Conservation (phyloP, 2,329 filamentous ascomycete species). For the Fusarium guadeloupense region DNA sequence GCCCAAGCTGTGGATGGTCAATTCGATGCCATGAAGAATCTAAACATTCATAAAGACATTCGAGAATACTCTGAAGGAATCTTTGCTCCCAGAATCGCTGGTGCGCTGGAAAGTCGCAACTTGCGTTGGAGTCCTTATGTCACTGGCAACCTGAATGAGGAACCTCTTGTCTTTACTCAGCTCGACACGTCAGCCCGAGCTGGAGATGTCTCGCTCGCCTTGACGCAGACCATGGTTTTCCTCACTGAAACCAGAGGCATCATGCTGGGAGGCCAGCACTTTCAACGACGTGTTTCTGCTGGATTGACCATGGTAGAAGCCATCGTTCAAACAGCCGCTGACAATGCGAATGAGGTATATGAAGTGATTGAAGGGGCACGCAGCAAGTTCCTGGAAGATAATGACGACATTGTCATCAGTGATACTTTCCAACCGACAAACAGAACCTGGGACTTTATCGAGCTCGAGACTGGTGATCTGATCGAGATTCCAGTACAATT, state of each 20-base stretch:
- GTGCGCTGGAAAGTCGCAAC: constrained; percentile 31
- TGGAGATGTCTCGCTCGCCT: constrained; percentile 40
- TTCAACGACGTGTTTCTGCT: constrained; percentile 45
- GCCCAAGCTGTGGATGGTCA: constrained; percentile 41
- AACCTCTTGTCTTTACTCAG: constrained; percentile 39
- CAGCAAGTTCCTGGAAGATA: constrained; percentile 31
- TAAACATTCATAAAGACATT: constrained; percentile 44
- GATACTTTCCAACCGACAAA: constrained; percentile 34
- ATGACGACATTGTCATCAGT: constrained; percentile 42
- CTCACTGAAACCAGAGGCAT: constrained; percentile 44
- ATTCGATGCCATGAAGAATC: constrained; percentile 42
- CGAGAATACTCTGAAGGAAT: constrained; percentile 35
- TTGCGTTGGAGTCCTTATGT: constrained; percentile 44
- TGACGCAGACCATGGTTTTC: constrained; percentile 42
- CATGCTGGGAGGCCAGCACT: constrained; percentile 46
- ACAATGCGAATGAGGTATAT: constrained; percentile 32
- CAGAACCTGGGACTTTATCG: constrained; percentile 42
- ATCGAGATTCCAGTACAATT: constrained; percentile 39
- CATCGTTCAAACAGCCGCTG: constrained; percentile 40
- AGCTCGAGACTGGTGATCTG: constrained; percentile 38
- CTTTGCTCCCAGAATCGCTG: constrained; percentile 35
- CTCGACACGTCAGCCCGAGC: constrained; percentile 40
- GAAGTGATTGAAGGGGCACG: constrained; percentile 37
- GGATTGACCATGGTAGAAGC: constrained; percentile 39
- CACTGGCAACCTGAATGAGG: constrained; percentile 18